Evolutionary conservation across 1,284 basidiomycete genomes (phyloP).

Genomic region (Ganoderma meredithae): DNA sequence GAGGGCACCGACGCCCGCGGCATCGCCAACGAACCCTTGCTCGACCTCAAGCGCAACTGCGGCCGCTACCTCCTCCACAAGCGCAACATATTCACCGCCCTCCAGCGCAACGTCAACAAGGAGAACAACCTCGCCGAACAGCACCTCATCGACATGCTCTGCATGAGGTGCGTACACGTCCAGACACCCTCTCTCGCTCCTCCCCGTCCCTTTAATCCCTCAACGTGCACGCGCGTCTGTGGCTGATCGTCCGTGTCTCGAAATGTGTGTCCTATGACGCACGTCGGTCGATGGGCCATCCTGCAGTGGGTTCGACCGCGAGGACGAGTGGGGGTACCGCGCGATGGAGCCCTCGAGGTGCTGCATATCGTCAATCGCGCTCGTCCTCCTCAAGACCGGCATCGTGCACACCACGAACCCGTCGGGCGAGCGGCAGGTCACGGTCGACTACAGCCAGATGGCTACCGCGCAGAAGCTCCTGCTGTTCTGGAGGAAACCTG

Average conservation of each 20-base stretch:
- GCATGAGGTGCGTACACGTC: conserved; percentile 85
- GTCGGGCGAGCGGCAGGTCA: conserved; percentile 70
- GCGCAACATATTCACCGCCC: conserved; percentile 94
- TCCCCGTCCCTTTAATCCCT: too few species aligned
- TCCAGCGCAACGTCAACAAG: conserved; percentile 99
- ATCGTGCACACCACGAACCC: conserved; percentile 74
- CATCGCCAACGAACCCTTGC: conserved; percentile 76
- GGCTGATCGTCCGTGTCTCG: conserved; percentile 4
- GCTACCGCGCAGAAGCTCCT: conserved; percentile 97
- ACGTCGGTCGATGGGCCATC: background rate
- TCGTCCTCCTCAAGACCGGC: conserved; percentile 97
- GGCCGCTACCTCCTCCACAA: conserved; percentile 91
- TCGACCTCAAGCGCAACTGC: conserved; percentile 83
- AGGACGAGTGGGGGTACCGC: conserved; percentile 97
- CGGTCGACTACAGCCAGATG: conserved; percentile 93
- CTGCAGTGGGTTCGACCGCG: conserved; percentile 90
- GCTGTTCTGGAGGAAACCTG: conserved; percentile 98
- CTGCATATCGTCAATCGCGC: conserved; percentile 97
- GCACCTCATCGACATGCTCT: conserved; percentile 99
- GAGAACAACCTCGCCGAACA: conserved; percentile 99
- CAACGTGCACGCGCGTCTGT: background rate
- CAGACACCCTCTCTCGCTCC: background rate
- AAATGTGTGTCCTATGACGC: background rate
- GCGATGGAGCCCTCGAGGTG: conserved; percentile 95
- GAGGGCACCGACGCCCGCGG: conserved; percentile 80